Percentiles rank a stretch among this genome's conserved stretches.
phyloP scores from a whole-genome alignment of 176 grass and related monocot genomes.

The Carex parvula region DNA sequence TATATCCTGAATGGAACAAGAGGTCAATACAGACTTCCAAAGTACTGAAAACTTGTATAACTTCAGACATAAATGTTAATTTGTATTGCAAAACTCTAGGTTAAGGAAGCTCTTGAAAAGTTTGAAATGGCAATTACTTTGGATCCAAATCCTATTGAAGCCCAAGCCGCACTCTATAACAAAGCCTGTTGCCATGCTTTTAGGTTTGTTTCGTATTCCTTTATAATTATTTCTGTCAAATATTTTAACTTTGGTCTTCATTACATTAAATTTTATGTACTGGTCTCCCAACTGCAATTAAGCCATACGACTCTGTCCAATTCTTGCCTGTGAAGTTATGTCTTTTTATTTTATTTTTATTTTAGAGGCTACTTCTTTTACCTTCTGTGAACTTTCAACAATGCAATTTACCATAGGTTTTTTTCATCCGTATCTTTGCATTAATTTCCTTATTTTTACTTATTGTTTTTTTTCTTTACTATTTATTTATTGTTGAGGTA shows the following conservation, averaged over 20 bases:
- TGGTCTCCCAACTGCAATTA: background rate
- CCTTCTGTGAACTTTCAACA: background rate
- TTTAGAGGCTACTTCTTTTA: background rate
- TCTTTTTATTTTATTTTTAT: no score
- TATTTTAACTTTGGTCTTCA: background rate
- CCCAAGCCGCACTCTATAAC: conserved; percentile 89
- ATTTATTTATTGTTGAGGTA: conserved; percentile 42
- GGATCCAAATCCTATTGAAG: conserved; percentile 74
- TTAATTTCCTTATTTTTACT: conserved; percentile 12
- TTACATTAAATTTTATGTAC: background rate
- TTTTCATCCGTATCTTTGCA: background rate
- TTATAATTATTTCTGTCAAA: conserved; percentile 1
- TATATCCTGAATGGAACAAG: conserved; percentile 6
- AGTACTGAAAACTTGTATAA: background rate
- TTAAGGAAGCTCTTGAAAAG: conserved; percentile 71
- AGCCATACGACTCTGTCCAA: background rate
- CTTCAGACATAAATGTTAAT: background rate
- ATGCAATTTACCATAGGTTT: background rate
- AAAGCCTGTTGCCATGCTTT: conserved; percentile 98
- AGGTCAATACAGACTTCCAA: conserved; percentile 24
- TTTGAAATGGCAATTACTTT: conserved; percentile 76
- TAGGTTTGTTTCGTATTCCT: conserved; percentile 45
- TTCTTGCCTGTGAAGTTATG: background rate
- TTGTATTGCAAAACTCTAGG: conserved; percentile 32
- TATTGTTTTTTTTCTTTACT: conserved; percentile 26